Evolutionary conservation across 352 stramenopile genomes (phyloP), one percentile per base, ranked within the genome.

Genomic region (Globisporangium cylindrosporum): DNA sequence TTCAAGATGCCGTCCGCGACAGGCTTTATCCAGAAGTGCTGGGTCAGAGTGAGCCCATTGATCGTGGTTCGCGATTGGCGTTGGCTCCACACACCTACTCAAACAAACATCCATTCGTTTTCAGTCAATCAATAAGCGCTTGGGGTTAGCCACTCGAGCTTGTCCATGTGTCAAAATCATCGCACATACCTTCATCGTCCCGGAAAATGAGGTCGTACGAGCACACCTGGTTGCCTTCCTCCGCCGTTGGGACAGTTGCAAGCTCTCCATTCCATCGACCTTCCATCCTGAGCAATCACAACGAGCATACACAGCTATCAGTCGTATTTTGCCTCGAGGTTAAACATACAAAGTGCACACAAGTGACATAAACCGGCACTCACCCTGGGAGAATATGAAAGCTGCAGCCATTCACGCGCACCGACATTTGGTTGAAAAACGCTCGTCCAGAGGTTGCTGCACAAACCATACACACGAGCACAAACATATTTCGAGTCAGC

Each of bases 21-120:
- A 20, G 88, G 86, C 57, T 90, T 92, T 72, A 96, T 93, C 88
- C 88, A 96, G 64, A 88, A 94, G 74, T 96, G 87, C 76, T 95
- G 86, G 64, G 84, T 96, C 38, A 88, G 86, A 1, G 88, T 94
- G 59, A 96, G 80, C 0, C 88, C 88, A 53, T 77, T 94, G 76
- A 96, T 93, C 22, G 88, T 94, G 41, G 88, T 96, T 51, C 86
- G 76, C 57, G 88, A 93, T 72, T 94, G 85, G 43, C 88, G 88
- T 66, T 93, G 86, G 65, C 88, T 94, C 88, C 88, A 96, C 22
- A 94, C 88, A 10, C 88, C 74, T 79, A 22, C 8, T 6, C 38
- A 49, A 29, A 62, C 7, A 9, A 41, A 49, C 49, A 9, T 27
- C 34, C 20, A 58, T 6, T n/a, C 38, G 38, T 48, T 48, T 48